Conservation (phyloP, 2,329 filamentous ascomycete genomes). For the Monosporascus sp. region DNA sequence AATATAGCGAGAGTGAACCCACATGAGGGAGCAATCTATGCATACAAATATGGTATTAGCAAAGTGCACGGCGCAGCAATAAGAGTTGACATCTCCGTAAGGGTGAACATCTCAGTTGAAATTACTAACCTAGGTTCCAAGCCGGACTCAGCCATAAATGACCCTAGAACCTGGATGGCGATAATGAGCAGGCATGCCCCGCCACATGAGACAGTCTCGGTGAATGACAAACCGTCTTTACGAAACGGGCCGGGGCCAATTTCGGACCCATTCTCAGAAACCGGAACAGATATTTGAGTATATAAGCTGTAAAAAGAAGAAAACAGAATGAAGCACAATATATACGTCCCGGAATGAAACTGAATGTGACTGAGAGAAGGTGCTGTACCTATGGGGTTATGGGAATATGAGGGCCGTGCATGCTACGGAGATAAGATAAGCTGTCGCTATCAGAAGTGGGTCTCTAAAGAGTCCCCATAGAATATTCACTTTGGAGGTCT, state of each 20-base stretch:
- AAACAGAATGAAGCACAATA: slow-evolving; percentile 12
- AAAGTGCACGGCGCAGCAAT: no score
- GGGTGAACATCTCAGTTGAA: neutral
- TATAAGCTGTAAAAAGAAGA: slow-evolving; percentile 15
- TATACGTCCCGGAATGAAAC: neutral
- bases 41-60: no score
- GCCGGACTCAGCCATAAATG: slow-evolving; percentile 80
- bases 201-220: neutral
- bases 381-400: neutral
- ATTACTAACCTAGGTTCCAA: slow-evolving; percentile 73
- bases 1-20: slow-evolving; percentile 6
- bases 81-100: neutral
- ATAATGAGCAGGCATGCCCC: neutral
- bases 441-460: neutral
- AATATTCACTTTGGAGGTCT: no score
- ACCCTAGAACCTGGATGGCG: slow-evolving; percentile 66
- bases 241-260: slow-evolving; percentile 57
- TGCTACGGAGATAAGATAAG: neutral
- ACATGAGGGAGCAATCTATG: slow-evolving; percentile 38
- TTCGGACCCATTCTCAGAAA: slow-evolving; percentile 17
- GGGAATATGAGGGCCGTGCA: slow-evolving; percentile 7
- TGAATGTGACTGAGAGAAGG: neutral
- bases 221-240: slow-evolving; percentile 52
- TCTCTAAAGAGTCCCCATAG: neutral
- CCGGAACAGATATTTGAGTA: neutral